These are phyloP conservation scores for Circinella minor DNA, from an alignment of 371 early-diverging fungal species.

Conservation along the genomic window DNA sequence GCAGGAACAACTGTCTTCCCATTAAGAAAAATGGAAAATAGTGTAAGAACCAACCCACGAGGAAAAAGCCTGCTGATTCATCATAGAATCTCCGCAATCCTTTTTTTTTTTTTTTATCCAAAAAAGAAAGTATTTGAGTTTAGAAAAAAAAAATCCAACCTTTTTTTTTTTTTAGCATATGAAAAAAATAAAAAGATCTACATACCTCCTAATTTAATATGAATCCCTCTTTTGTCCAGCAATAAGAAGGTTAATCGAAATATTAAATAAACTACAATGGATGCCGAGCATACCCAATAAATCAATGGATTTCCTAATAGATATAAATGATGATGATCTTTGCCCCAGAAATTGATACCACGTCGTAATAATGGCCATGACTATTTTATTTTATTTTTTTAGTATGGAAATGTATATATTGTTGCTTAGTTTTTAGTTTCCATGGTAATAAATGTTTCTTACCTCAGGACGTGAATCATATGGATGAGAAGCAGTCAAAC, in stretches of 20 bases:
- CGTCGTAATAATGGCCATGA: conserved; percentile 89
- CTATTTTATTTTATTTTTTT: background rate
- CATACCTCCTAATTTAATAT: conserved; percentile 60
- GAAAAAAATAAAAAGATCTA: background rate
- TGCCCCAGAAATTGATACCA: conserved; percentile 95
- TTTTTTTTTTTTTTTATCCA: conserved; percentile 12
- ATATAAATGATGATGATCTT: conserved; percentile 81
- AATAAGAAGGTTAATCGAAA: conserved; percentile 67
- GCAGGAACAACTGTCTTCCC: conserved; percentile 95
- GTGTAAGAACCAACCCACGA: conserved; percentile 91
- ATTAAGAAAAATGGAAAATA: conserved; percentile 97
- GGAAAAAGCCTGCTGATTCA: conserved; percentile 83
- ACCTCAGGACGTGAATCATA: conserved; percentile 85
- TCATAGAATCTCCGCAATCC: conserved; percentile 61
- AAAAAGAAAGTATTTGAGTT: no score
- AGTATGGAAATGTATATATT: no score
- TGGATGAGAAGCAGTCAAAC: conserved; percentile 91
- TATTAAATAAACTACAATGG: conserved; percentile 64
- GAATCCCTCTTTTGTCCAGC: conserved; percentile 78
- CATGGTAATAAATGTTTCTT: conserved; percentile 1
- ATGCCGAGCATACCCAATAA: conserved; percentile 84
- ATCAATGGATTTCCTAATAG: conserved; percentile 96
- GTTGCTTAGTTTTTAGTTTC: background rate
- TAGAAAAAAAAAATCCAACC: conserved; percentile 19
- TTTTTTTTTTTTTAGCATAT: conserved; percentile 14